phyloP scores from a whole-genome alignment of 164 flowering plant species.

The Santalum album region DNA sequence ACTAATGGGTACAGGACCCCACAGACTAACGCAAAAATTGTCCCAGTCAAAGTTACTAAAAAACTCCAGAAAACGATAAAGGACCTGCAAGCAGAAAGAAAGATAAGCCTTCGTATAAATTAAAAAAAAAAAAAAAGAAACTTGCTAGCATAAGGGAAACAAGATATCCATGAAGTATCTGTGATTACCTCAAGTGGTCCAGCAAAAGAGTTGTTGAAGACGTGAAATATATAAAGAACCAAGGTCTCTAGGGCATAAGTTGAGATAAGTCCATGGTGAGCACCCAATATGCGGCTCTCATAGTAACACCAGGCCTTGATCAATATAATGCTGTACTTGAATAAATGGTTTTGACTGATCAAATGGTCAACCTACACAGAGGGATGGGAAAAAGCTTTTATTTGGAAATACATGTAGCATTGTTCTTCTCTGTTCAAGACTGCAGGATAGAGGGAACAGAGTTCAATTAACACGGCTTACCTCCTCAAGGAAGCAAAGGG shows the following conservation, averaged over 20 bases:
- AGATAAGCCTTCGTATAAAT: too few species aligned
- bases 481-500: conserved; percentile 98
- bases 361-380: conserved; percentile 76
- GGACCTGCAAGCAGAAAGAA: conserved; percentile 49
- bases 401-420: too few species aligned
- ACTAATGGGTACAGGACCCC: conserved; percentile 88
- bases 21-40: conserved; percentile 83
- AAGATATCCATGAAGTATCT: too few species aligned
- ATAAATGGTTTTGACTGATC: conserved; percentile 72
- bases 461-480: conserved; percentile 23
- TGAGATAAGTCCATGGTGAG: conserved; percentile 97
- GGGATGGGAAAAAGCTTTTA: conserved; percentile 1
- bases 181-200: conserved; percentile 90
- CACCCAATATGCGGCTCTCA: conserved; percentile 97
- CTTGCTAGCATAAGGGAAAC: too few species aligned
- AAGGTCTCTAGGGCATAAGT: conserved; percentile 96
- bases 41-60: conserved; percentile 99
- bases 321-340: conserved; percentile 93
- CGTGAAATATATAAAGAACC: conserved; percentile 95
- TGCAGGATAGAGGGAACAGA: not conserved
- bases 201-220: conserved; percentile 78
- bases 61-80: conserved; percentile 90
- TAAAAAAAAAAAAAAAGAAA: too few species aligned
- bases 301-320: conserved; percentile 99
- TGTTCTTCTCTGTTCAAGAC: not conserved